phyloP scores from a whole-genome alignment of 78 protist genomes.

The Pigoraptor vietnamica region DNA sequence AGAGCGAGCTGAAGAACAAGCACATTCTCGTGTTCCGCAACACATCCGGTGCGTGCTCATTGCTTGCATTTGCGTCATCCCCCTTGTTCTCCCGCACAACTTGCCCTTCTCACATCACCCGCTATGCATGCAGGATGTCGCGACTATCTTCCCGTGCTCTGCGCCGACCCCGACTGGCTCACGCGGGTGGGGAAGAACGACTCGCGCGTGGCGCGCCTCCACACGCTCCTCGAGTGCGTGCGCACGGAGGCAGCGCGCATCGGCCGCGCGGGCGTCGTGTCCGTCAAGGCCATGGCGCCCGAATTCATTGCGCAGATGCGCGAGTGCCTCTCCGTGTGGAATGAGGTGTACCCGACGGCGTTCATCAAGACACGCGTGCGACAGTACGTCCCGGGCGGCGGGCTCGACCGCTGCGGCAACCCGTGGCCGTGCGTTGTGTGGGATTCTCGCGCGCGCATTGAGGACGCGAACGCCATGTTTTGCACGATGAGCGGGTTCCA shows the following conservation, averaged over 20 bases:
- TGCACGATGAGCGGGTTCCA: background rate
- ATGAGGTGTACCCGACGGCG: background rate
- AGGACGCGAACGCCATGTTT: background rate
- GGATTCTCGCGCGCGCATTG: background rate
- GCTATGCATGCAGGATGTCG: background rate
- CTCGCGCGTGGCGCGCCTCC: background rate
- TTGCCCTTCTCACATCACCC: no score
- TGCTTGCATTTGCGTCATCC: no score
- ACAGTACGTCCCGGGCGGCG: background rate
- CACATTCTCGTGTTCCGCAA: no score
- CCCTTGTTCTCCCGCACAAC: no score
- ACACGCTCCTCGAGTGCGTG: background rate
- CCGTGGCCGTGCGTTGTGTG: background rate
- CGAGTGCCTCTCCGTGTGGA: background rate
- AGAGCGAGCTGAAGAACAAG: no score
- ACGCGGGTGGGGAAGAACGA: background rate
- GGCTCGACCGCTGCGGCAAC: background rate
- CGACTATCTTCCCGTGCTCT: background rate
- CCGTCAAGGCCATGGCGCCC: background rate
- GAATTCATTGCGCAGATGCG: background rate
- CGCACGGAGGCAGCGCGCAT: background rate
- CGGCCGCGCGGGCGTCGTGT: background rate
- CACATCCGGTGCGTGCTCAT: no score
- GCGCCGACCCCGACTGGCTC: background rate
- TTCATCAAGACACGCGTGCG: background rate